Conservation (phyloP, 306 rosid genomes). For the Leucaena leucocephala region DNA sequence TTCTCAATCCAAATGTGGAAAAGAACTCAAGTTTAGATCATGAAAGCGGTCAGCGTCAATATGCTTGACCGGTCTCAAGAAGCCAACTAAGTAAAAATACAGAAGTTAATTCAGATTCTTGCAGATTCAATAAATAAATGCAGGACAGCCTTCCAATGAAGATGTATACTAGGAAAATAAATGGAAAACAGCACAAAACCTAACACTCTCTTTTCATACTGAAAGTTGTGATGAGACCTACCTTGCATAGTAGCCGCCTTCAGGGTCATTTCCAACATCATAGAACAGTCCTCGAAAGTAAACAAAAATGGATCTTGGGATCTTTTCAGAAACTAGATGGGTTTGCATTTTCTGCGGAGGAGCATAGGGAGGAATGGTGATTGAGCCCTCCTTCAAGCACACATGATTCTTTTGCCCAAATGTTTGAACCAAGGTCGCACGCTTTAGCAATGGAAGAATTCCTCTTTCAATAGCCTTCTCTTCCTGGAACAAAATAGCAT, state of each 20-base stretch:
- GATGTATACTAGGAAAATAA: constrained; percentile 10
- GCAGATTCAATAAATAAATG: constrained; percentile 24
- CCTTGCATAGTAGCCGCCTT: constrained; percentile 98
- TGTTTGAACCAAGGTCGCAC: constrained; percentile 91
- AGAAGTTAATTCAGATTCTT: constrained; percentile 13
- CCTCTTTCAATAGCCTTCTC: constrained; percentile 95
- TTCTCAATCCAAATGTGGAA: not conserved
- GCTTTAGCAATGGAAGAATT: constrained; percentile 73
- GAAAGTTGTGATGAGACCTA: constrained; percentile 34
- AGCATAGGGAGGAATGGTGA: constrained; percentile 91
- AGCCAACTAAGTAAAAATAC: constrained; percentile 25
- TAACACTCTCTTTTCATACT: constrained; percentile 17
- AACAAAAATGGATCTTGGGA: constrained; percentile 85
- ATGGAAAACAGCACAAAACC: constrained; percentile 2
- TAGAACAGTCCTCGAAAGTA: constrained; percentile 90
- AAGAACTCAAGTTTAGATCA: not conserved
- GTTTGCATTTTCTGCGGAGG: constrained; percentile 94
- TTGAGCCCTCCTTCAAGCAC: constrained; percentile 83
- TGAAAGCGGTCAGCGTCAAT: not conserved
- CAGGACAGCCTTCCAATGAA: not conserved
- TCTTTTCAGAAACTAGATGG: constrained; percentile 76
- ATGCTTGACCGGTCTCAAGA: constrained; percentile 15
- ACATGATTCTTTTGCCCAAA: constrained; percentile 92
- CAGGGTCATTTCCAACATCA: constrained; percentile 95
- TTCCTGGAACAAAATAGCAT: constrained; percentile 56